phyloP scores from a whole-genome alignment of 805 yeast genomes.

The Vanderwaltozyma tropicalis region DNA sequence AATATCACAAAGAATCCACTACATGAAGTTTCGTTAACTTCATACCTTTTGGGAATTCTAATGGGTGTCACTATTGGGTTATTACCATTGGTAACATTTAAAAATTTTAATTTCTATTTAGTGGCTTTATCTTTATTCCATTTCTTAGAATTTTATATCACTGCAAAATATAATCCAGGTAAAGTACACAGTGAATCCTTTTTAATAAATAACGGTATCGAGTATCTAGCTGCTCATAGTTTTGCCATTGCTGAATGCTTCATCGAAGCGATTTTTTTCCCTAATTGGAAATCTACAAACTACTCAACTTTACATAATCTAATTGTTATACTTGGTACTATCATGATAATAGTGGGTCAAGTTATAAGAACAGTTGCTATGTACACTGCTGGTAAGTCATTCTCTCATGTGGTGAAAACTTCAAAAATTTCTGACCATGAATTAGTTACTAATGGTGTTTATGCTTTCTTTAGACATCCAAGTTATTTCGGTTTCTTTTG shows the following conservation, averaged over 20 bases:
- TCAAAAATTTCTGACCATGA: constrained; percentile 44
- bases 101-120: constrained; percentile 39
- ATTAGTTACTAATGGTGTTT: constrained; percentile 67
- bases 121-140: constrained; percentile 55
- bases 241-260: constrained; percentile 43
- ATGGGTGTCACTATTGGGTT: constrained; percentile 33
- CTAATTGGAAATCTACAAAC: constrained; percentile 24
- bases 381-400: constrained; percentile 79
- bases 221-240: constrained; percentile 47
- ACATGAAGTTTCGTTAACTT: constrained; percentile 34
- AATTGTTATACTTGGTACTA: constrained; percentile 34
- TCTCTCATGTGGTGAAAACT: constrained; percentile 67
- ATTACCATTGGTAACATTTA: constrained; percentile 22
- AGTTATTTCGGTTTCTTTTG: constrained; percentile 83
- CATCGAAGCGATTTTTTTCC: constrained; percentile 34
- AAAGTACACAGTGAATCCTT: constrained; percentile 65
- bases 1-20: constrained; percentile 33
- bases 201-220: constrained; percentile 51
- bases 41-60: constrained; percentile 35
- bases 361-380: constrained; percentile 60
- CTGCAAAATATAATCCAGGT: constrained; percentile 61
- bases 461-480: constrained; percentile 67
- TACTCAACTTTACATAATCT: background rate
- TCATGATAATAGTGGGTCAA: constrained; percentile 52
- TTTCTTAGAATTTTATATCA: constrained; percentile 68